phyloP scores from a whole-genome alignment of 1,284 basidiomycete species.

The Ustilago sp. region DNA sequence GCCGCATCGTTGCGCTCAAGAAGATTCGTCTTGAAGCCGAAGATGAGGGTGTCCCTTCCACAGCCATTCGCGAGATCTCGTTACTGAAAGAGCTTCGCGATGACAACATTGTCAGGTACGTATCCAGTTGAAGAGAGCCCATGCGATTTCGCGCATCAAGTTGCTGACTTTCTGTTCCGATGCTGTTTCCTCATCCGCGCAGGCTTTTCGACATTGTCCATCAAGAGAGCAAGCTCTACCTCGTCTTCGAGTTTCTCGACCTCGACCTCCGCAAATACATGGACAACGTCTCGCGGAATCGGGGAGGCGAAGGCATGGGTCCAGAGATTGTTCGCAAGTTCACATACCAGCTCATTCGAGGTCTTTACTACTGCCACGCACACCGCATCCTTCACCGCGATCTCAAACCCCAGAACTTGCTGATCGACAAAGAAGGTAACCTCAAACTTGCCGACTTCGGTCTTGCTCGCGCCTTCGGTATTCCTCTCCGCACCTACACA shows the following conservation, averaged over 20 bases:
- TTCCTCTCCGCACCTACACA: conserved; percentile 96
- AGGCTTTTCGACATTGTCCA: conserved; percentile 97
- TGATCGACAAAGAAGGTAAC: conserved; percentile 80
- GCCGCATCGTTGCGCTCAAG: conserved; percentile 74
- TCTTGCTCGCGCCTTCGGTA: conserved; percentile 94
- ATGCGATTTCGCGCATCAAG: not conserved
- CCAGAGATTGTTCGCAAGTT: conserved; percentile 91
- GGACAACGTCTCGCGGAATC: conserved; percentile 74
- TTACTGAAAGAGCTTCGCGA: conserved; percentile 95
- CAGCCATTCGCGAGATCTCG: conserved; percentile 97
- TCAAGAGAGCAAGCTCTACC: conserved; percentile 93
- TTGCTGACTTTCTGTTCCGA: not conserved
- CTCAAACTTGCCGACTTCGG: conserved; percentile 88
- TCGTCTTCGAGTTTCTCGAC: conserved; percentile 95
- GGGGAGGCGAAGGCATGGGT: conserved; percentile 74
- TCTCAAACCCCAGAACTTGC: conserved; percentile 95
- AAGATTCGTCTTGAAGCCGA: conserved; percentile 98
- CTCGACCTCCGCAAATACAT: conserved; percentile 96
- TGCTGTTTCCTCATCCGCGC: conserved; percentile 13
- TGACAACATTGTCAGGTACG: conserved; percentile 84
- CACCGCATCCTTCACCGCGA: conserved; percentile 96
- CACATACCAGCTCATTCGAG: conserved; percentile 85
- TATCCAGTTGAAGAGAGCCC: not conserved
- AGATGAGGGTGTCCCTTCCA: conserved; percentile 96
- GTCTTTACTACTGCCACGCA: conserved; percentile 93